These are phyloP conservation scores for Sporobolus alterniflorus DNA, from an alignment of 202 grass and related monocot species.

Conservation along the genomic window DNA sequence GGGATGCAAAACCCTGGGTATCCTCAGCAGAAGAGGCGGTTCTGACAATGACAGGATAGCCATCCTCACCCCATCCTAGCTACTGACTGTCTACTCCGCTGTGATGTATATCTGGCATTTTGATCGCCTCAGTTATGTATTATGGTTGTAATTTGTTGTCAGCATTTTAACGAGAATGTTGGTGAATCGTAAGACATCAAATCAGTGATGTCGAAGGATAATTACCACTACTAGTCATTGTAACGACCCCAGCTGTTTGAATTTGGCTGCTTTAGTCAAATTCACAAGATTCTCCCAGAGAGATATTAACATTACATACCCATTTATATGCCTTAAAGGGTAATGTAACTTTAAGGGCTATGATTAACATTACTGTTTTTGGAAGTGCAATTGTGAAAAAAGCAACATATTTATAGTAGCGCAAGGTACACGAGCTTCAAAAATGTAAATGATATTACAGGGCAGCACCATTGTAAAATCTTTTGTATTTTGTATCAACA, in stretches of 20 bases:
- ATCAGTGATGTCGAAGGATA: background rate
- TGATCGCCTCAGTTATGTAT: background rate
- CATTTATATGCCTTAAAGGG: too few relatives aligned
- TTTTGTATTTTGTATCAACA: too few relatives aligned
- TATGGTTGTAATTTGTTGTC: slow-evolving; percentile 27
- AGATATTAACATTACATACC: background rate
- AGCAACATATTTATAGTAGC: too few relatives aligned
- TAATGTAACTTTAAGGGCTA: too few relatives aligned
- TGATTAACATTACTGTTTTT: too few relatives aligned
- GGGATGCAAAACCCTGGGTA: slow-evolving; percentile 94
- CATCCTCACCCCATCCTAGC: background rate
- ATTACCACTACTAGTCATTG: background rate
- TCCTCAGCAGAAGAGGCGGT: slow-evolving; percentile 93
- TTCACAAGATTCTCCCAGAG: background rate
- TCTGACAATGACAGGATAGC: slow-evolving; percentile 38
- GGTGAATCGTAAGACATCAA: slow-evolving; percentile 11
- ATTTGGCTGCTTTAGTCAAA: background rate
- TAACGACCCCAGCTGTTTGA: background rate
- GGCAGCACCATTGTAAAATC: too few relatives aligned
- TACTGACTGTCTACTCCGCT: slow-evolving; percentile 28
- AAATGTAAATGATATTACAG: too few relatives aligned
- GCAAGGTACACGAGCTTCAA: too few relatives aligned
- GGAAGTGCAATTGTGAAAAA: too few relatives aligned
- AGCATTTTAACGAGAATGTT: slow-evolving; percentile 1
- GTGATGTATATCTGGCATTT: slow-evolving; percentile 37